Conservation (phyloP, 108 stramenopile genomes). For the Cylindrotheca fusiformis region DNA sequence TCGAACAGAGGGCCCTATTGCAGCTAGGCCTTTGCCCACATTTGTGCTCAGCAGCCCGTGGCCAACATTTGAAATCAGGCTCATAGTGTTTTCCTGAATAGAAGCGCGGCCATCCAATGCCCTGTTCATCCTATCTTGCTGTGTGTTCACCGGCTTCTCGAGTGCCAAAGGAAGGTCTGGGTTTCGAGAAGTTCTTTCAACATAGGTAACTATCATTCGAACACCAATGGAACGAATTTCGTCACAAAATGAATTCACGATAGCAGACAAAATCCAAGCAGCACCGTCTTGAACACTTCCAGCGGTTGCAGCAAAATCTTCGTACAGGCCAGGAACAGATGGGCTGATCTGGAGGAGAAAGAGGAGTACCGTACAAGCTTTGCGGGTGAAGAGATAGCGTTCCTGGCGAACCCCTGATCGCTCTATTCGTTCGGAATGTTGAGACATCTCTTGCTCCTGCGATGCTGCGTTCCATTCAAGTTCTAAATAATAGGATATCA, state of each 20-base stretch:
- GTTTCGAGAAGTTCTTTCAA: constrained; percentile 28
- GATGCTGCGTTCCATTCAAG: constrained; percentile 45
- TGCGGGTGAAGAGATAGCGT: constrained; percentile 11
- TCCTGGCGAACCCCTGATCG: neutral
- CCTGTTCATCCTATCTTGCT: constrained; percentile 3
- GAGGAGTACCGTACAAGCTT: constrained; percentile 33
- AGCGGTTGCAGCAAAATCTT: constrained; percentile 43
- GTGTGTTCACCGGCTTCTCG: constrained; percentile 8
- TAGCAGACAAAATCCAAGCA: constrained; percentile 69
- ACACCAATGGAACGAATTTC: constrained; percentile 60
- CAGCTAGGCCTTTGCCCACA: constrained; percentile 41
- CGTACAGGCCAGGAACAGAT: constrained; percentile 27
- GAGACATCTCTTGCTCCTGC: neutral
- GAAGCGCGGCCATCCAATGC: constrained; percentile 1
- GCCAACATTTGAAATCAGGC: constrained; percentile 31
- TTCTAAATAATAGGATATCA: constrained; percentile 53
- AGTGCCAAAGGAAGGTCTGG: constrained; percentile 28
- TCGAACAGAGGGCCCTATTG: constrained; percentile 40
- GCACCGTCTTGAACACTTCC: constrained; percentile 48
- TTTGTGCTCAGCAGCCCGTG: constrained; percentile 25
- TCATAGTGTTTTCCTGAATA: constrained; percentile 25
- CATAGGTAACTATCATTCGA: constrained; percentile 54
- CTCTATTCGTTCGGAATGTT: too few relatives aligned
- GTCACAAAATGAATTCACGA: constrained; percentile 74
- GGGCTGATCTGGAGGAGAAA: constrained; percentile 39